Percentiles rank a stretch among this genome's conserved stretches.
Evolutionary conservation across 495 filamentous ascomycete species (phyloP).

Genomic region (Jackrogersella multiformis): DNA sequence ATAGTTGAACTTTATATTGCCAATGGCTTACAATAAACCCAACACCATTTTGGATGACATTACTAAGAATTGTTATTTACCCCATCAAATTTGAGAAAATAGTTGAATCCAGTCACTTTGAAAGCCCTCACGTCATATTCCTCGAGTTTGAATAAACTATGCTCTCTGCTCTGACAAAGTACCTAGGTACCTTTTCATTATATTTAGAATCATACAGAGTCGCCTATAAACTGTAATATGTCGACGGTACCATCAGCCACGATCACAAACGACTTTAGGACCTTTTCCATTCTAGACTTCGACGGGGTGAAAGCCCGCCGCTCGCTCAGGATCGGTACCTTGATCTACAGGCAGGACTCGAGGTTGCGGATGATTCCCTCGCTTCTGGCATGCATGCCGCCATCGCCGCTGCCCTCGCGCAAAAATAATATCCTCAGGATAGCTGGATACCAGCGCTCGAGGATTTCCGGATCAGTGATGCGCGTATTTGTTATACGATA

Average conservation of each 20-base stretch:
- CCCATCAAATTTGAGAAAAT: too few species aligned
- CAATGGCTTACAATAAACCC: too few species aligned
- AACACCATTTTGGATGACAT: too few species aligned
- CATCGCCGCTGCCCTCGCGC: conserved; percentile 75
- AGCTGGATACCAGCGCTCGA: conserved; percentile 91
- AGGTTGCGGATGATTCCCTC: conserved; percentile 93
- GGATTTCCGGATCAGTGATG: conserved; percentile 93
- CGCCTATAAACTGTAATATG: conserved; percentile 3
- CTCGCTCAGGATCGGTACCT: conserved; percentile 88
- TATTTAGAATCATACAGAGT: background rate
- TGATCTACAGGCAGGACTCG: conserved; percentile 89
- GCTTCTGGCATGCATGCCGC: conserved; percentile 78
- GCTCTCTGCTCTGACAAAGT: too few species aligned
- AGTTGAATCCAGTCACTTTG: too few species aligned
- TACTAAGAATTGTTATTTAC: too few species aligned
- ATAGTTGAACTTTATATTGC: too few species aligned
- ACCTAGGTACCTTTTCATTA: too few species aligned
- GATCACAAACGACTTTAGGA: background rate
- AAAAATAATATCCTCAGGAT: conserved; percentile 84
- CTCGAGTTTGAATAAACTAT: too few species aligned
- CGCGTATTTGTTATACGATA: conserved; percentile 90
- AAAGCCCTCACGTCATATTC: too few species aligned
- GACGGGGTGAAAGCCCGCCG: conserved; percentile 78
- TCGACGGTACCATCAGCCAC: background rate
- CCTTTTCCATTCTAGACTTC: background rate